Evolutionary conservation across 441 rosid species (phyloP).

Genomic region (Corymbia citriodora): DNA sequence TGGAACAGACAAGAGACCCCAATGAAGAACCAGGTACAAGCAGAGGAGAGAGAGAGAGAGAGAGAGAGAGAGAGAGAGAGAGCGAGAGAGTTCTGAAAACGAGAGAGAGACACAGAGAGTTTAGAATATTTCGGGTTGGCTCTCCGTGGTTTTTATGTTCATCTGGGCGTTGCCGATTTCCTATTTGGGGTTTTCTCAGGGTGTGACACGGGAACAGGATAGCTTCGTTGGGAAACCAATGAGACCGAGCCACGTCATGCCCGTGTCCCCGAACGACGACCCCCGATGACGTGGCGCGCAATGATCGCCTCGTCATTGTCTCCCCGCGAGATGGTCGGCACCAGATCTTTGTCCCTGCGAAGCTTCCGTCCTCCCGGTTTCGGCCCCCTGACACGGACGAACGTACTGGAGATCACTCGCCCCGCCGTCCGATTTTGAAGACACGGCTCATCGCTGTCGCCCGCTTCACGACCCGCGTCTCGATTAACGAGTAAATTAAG

Average conservation of each 20-base stretch:
- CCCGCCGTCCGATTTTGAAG: not conserved
- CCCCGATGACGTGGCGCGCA: not conserved
- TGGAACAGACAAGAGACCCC: not conserved
- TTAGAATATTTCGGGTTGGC: not conserved
- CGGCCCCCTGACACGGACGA: not conserved
- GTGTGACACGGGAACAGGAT: not conserved
- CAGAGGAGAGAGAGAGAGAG: no score
- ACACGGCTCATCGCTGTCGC: not conserved
- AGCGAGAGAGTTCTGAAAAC: not conserved
- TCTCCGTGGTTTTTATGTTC: not conserved
- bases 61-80: not conserved
- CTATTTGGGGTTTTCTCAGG: not conserved
- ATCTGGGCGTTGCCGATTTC: not conserved
- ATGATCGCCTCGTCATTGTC: not conserved
- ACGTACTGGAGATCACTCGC: not conserved
- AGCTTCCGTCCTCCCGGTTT: not conserved
- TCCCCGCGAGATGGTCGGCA: not conserved
- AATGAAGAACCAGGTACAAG: not conserved
- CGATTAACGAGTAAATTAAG: not conserved
- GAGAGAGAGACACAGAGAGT: not conserved
- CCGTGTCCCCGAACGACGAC: not conserved
- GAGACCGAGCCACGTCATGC: not conserved
- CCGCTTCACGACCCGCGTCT: not conserved
- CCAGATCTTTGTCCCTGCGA: not conserved
- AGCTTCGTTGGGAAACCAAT: not conserved